Evolutionary conservation across 31 red algal genomes (phyloP).

Genomic region (Endocladia muricata): DNA sequence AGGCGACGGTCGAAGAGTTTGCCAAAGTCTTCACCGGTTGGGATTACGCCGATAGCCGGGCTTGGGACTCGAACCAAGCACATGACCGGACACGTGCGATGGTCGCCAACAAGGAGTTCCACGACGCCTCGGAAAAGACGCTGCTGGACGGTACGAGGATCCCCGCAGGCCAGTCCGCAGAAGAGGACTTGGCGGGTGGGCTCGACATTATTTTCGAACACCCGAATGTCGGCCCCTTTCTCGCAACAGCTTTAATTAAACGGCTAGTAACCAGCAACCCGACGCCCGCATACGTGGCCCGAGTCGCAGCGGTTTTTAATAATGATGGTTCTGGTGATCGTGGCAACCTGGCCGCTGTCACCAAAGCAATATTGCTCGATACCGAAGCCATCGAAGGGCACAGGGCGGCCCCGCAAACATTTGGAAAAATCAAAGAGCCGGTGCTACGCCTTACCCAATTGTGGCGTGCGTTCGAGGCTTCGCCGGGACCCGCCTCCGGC

Average conservation of each 20-base stretch:
- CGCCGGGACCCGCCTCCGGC: no score
- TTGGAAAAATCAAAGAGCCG: no score
- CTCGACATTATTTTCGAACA: constrained; percentile 3
- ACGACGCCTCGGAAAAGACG: not conserved
- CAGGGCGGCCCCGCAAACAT: no score
- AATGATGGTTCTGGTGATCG: no score
- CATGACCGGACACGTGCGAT: not conserved
- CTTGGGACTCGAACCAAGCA: not conserved
- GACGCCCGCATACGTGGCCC: no score
- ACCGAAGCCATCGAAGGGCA: no score
- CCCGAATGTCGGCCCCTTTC: constrained; percentile 14
- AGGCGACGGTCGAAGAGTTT: not conserved
- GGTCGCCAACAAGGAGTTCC: not conserved
- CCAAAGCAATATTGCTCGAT: no score
- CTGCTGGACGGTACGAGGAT: not conserved
- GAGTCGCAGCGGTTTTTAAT: no score
- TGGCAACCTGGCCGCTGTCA: no score
- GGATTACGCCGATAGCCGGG: not conserved
- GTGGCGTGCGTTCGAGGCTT: no score
- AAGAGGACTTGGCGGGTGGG: not conserved
- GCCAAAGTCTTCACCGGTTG: constrained; percentile 10
- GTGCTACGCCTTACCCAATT: no score
- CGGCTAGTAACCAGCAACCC: constrained; percentile 9
- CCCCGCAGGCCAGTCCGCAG: not conserved
- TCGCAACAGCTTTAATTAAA: not conserved